These are phyloP conservation scores for Juncus inflexus DNA, from an alignment of 176 grass and related monocot species.

Conservation along the genomic window DNA sequence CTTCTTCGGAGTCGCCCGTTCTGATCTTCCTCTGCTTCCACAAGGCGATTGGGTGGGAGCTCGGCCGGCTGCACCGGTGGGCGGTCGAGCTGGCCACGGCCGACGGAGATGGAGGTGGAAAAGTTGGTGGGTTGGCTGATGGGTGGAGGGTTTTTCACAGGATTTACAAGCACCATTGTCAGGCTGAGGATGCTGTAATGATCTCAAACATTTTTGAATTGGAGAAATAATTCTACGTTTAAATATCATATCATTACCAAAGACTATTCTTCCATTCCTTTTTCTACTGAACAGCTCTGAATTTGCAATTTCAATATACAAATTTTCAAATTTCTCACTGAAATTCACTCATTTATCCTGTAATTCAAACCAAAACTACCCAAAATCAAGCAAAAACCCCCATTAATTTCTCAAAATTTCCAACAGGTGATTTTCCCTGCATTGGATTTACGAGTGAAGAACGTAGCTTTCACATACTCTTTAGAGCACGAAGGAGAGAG, in stretches of 20 bases:
- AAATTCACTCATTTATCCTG: background rate
- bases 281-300: too few relatives aligned
- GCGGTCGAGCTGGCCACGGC: slow-evolving; percentile 78
- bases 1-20: slow-evolving; percentile 38
- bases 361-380: too few relatives aligned
- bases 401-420: background rate
- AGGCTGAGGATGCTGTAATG: slow-evolving; percentile 67
- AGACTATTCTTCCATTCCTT: too few relatives aligned
- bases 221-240: too few relatives aligned
- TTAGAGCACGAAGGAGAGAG: slow-evolving; percentile 93
- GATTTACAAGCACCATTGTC: slow-evolving; percentile 95
- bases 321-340: slow-evolving; percentile 7
- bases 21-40: slow-evolving; percentile 96
- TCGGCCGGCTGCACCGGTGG: slow-evolving; percentile 59
- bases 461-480: slow-evolving; percentile 80
- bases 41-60: slow-evolving; percentile 81
- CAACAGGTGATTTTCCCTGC: slow-evolving; percentile 95
- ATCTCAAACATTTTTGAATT: too few relatives aligned
- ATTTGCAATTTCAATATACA: too few relatives aligned
- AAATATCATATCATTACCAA: too few relatives aligned
- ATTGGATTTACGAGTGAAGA: slow-evolving; percentile 91
- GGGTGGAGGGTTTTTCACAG: slow-evolving; percentile 74
- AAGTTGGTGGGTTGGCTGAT: slow-evolving; percentile 44
- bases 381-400: too few relatives aligned
- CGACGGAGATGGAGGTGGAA: slow-evolving; percentile 25